Conservation (phyloP, 73 alveolate genomes). For the Paramecium primaurelia region DNA sequence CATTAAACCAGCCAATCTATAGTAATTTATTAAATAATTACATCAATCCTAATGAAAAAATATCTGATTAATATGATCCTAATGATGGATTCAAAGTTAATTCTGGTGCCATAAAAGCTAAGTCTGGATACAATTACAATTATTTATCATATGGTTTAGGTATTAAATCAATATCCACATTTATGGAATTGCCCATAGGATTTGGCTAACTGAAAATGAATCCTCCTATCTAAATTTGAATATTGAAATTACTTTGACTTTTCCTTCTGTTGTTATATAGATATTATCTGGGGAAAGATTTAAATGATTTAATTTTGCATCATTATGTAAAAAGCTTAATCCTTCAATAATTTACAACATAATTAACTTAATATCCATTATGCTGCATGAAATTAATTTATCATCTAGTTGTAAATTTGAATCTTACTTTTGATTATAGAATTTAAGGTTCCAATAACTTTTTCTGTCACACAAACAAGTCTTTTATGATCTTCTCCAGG, state of each 20-base stretch:
- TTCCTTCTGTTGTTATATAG: conserved; percentile 84
- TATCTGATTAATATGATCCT: neutral
- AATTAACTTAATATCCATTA: conserved; percentile 86
- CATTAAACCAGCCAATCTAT: neutral
- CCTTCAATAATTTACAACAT: conserved; percentile 88
- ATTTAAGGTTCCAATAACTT: neutral
- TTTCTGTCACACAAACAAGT: conserved; percentile 21
- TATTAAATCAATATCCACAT: neutral
- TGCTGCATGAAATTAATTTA: conserved; percentile 50
- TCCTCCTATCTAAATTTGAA: neutral
- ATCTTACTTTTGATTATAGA: neutral
- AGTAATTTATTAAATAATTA: neutral
- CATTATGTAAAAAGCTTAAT: conserved; percentile 88
- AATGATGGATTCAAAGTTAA: neutral
- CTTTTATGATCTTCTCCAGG: conserved; percentile 32
- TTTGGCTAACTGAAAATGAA: neutral
- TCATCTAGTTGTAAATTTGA: neutral
- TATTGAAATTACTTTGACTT: conserved; percentile 76
- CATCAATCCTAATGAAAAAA: conserved; percentile 35
- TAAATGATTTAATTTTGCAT: conserved; percentile 86
- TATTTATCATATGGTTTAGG: neutral
- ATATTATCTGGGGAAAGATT: conserved; percentile 87
- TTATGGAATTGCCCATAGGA: neutral
- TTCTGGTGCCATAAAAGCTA: conserved; percentile 22
- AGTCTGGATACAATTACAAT: neutral